Conservation (phyloP, 768 basidiomycete species). For the Podaxis sp. region DNA sequence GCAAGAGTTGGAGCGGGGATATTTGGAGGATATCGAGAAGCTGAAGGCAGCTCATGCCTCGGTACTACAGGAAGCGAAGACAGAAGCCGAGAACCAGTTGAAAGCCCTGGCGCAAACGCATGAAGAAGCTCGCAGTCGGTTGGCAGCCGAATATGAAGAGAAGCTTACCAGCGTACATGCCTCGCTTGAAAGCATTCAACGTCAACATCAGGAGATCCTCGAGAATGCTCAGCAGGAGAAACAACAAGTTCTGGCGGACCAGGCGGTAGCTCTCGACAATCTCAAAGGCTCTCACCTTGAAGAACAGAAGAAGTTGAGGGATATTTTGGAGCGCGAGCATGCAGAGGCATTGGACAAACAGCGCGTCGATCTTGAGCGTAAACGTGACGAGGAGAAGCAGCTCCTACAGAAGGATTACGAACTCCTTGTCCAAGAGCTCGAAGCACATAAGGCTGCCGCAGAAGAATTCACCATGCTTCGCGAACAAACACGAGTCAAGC, state of each 20-base stretch:
- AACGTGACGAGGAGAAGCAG: conserved; percentile 38
- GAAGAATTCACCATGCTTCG: conserved; percentile 49
- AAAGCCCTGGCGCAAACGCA: conserved; percentile 39
- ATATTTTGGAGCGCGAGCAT: conserved; percentile 9
- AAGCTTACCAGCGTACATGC: conserved; percentile 42
- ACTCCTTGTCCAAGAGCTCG: conserved; percentile 55
- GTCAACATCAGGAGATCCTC: conserved; percentile 35
- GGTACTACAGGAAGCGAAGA: conserved; percentile 31
- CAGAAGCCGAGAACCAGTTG: conserved; percentile 29
- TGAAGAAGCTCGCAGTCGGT: conserved; percentile 34
- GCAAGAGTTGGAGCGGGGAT: conserved; percentile 52
- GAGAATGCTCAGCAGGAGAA: conserved; percentile 39
- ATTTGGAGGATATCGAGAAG: conserved; percentile 53
- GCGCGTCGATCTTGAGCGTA: conserved; percentile 1
- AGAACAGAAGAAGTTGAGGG: conserved; percentile 32
- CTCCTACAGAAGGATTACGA: conserved; percentile 48
- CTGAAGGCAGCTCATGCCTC: conserved; percentile 49
- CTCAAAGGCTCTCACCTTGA: conserved; percentile 40
- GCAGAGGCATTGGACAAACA: not conserved
- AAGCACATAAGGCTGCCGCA: conserved; percentile 53
- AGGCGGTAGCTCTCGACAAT: conserved; percentile 34
- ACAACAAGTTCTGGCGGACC: conserved; percentile 20
- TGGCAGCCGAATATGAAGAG: conserved; percentile 49
- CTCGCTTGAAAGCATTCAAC: conserved; percentile 36
- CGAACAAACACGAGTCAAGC: conserved; percentile 39